Conservation (phyloP, 371 early-diverging fungal species). For the Entomophthora muscae region DNA sequence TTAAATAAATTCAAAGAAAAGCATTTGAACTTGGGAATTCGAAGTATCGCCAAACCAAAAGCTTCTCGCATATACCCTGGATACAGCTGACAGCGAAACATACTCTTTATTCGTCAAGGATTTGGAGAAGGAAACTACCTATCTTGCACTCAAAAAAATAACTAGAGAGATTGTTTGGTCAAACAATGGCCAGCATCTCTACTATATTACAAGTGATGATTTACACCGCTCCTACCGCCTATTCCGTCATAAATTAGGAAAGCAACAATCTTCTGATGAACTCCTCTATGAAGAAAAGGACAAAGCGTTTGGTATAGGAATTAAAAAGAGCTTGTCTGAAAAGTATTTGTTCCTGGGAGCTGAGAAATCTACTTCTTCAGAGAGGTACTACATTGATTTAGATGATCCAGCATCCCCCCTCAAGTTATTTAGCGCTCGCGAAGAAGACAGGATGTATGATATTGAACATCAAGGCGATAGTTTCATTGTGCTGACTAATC, state of each 20-base stretch:
- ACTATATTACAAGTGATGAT: conserved; percentile 28
- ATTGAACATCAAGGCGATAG: conserved; percentile 20
- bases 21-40: conserved; percentile 2
- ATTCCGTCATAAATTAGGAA: conserved; percentile 26
- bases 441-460: conserved; percentile 25
- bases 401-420: conserved; percentile 12
- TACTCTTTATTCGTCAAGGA: conserved; percentile 28
- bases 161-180: conserved; percentile 36
- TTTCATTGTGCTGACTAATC: conserved; percentile 34
- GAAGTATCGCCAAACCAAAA: conserved; percentile 16
- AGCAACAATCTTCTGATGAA: conserved; percentile 17
- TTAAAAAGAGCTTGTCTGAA: conserved; percentile 26
- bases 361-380: conserved; percentile 32
- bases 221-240: conserved; percentile 29
- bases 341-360: conserved; percentile 27
- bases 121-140: conserved; percentile 17
- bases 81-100: conserved; percentile 28
- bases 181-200: conserved; percentile 21
- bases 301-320: conserved; percentile 31
- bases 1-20: not conserved
- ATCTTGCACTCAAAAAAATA: conserved; percentile 23
- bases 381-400: conserved; percentile 25
- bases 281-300: conserved; percentile 31
- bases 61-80: conserved; percentile 32
- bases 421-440: conserved; percentile 22